Evolutionary conservation across 345 rosid genomes (phyloP).

Genomic region (Populus nigra): DNA sequence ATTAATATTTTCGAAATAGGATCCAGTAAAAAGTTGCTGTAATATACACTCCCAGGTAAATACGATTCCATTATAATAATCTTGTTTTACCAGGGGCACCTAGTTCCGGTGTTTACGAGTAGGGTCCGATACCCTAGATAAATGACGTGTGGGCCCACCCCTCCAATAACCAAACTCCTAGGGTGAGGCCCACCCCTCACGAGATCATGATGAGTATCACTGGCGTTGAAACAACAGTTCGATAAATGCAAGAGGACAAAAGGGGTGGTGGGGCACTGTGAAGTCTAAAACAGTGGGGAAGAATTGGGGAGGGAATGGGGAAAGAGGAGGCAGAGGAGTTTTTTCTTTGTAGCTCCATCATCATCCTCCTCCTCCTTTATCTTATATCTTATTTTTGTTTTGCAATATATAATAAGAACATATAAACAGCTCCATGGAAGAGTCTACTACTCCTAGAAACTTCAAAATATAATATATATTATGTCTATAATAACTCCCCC

Average conservation of each 20-base stretch:
- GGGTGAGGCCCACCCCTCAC: background rate
- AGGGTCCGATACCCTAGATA: no score
- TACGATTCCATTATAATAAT: no score
- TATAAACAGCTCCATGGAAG: conserved; percentile 46
- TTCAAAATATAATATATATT: conserved; percentile 16
- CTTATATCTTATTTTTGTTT: conserved; percentile 21
- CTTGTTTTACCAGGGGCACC: no score
- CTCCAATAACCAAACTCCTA: conserved; percentile 6
- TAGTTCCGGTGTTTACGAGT: no score
- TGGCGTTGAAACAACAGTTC: background rate
- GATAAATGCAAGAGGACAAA: no score
- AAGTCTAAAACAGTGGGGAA: no score
- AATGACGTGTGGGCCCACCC: conserved; percentile 11
- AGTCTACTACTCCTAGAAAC: conserved; percentile 24
- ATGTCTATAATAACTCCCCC: conserved; percentile 48
- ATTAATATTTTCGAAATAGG: no score
- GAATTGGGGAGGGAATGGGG: conserved; percentile 20
- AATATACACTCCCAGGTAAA: no score
- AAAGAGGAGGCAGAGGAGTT: conserved; percentile 14
- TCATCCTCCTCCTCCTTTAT: background rate
- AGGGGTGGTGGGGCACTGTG: no score
- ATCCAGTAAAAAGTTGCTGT: no score
- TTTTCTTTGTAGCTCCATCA: background rate
- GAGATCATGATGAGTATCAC: background rate
- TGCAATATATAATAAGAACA: conserved; percentile 34